Percentiles rank a stretch among this genome's conserved stretches.
phyloP scores from a whole-genome alignment of 78 protist genomes.

The Monosiga brevicollis region DNA sequence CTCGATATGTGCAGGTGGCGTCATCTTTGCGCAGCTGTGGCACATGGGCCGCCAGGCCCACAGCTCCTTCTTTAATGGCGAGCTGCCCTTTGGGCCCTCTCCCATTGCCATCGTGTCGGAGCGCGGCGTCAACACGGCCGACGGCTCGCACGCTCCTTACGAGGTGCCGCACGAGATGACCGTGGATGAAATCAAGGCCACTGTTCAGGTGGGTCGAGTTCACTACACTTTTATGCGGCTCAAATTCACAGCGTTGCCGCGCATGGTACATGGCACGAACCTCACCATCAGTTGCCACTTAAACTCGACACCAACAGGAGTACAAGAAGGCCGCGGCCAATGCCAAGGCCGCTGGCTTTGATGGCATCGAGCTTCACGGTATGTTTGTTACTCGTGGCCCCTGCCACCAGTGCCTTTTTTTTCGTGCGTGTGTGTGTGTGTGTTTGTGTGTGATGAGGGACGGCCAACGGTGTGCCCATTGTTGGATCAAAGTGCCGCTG shows the following conservation, averaged over 20 bases:
- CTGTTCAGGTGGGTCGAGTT: slow-evolving; percentile 21
- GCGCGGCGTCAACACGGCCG: background rate
- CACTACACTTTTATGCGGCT: no score
- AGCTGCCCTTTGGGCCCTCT: background rate
- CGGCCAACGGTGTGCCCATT: no score
- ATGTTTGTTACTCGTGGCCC: no score
- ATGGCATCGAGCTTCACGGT: slow-evolving; percentile 81
- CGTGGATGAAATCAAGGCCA: slow-evolving; percentile 34
- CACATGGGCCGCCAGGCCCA: slow-evolving; percentile 38
- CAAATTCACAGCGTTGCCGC: no score
- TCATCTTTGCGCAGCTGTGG: slow-evolving; percentile 45
- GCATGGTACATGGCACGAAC: no score
- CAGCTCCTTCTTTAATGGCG: background rate
- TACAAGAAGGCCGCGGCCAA: slow-evolving; percentile 34
- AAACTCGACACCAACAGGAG: background rate
- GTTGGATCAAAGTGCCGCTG: no score
- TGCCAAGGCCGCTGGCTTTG: slow-evolving; percentile 68
- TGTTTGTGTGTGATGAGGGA: no score
- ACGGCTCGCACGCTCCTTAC: background rate
- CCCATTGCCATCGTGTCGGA: background rate
- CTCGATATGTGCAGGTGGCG: no score
- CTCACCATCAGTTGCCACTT: no score
- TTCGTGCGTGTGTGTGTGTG: no score
- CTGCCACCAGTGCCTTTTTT: no score
- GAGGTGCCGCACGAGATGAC: slow-evolving; percentile 46